These are phyloP conservation scores for Silene uniflora DNA, from an alignment of 148 eudicot genomes.

Conservation along the genomic window DNA sequence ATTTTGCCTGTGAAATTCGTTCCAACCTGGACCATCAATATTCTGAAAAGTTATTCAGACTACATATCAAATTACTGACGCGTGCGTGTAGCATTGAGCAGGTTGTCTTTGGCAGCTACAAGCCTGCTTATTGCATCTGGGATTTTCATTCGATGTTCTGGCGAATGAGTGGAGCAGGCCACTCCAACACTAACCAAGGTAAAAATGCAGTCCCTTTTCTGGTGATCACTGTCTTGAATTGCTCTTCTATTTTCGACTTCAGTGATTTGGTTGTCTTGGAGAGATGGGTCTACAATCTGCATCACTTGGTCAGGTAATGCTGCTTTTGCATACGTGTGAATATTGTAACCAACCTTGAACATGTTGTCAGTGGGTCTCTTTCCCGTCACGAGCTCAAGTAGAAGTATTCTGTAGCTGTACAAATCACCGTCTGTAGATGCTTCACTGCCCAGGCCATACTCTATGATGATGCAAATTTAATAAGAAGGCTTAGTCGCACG, in stretches of 20 bases:
- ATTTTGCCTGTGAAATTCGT: neutral
- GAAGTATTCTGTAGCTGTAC: constrained; percentile 19
- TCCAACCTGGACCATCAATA: neutral
- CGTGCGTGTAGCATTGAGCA: neutral
- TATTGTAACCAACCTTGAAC: constrained; percentile 10
- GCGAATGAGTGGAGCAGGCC: constrained; percentile 11
- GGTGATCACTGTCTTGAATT: neutral
- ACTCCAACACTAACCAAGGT: constrained; percentile 16
- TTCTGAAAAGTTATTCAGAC: neutral
- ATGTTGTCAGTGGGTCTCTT: constrained; percentile 16
- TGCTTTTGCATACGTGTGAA: constrained; percentile 18
- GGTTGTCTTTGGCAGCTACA: constrained; percentile 5
- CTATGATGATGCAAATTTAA: neutral
- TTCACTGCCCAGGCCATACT: constrained; percentile 13
- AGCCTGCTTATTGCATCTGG: neutral
- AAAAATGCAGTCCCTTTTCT: neutral
- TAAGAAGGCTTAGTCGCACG: neutral
- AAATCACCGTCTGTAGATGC: constrained; percentile 5
- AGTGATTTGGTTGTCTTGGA: neutral
- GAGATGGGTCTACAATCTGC: constrained; percentile 10
- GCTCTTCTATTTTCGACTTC: neutral
- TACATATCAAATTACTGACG: neutral
- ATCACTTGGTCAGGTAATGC: constrained; percentile 13
- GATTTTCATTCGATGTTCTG: constrained; percentile 20
- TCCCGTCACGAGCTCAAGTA: constrained; percentile 19